Base-by-base conservation (phyloP, 441 rosid species). In the Arabidopsis lyrata region DNA sequence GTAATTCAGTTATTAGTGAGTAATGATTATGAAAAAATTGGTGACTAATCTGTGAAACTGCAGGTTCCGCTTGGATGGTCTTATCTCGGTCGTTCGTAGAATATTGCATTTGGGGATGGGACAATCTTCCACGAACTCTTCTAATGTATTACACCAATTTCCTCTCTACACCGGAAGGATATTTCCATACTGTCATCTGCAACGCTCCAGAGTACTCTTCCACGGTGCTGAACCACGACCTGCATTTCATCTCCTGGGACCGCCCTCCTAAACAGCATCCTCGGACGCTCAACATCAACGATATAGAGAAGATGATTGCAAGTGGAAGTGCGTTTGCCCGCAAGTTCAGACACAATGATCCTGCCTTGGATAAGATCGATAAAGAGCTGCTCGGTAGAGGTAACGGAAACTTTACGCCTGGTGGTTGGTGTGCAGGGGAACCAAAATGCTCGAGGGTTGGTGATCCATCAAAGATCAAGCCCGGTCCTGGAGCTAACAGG, bases 51-150 rank as follows among this genome's bases (percentile, higher is more conserved):
- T 12, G 16, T 61, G 63, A 38, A 58, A 36, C 55, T 75, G 66
- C 86, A 95, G 99, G 99, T 68, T 95, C 99, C 0, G 98, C 99
- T 16, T 95, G 99, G 99, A 95, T 90, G 91, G 91, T 88, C 27
- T 90, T 95, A 41, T 87, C 96, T 0, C 90, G 87, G 35, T 69
- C 96, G 0, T 92, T 92, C 35, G 86, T 90, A 16, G 98, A 92
- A 66, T 95, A 88, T 84, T 83, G 89, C 77, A 83, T 92, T 29
- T 91, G 97, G 99, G 99, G 99, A 58, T 91, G 95, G 93, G 99
- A 95, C 77, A 95, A 95, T 79, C 89, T 95, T 45, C 97, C 97
- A 14, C 81, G 99, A 72, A 82, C 90, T 3, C 74, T 95, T 49
- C 87, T 95, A 47, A 95, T 95, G 99, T 95, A 95, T 76, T 87